A percentile compares a stretch with the other conserved stretches of the same genome.
phyloP scores from a whole-genome alignment of 169 alveolate genomes.

The Plasmodium berghei region DNA sequence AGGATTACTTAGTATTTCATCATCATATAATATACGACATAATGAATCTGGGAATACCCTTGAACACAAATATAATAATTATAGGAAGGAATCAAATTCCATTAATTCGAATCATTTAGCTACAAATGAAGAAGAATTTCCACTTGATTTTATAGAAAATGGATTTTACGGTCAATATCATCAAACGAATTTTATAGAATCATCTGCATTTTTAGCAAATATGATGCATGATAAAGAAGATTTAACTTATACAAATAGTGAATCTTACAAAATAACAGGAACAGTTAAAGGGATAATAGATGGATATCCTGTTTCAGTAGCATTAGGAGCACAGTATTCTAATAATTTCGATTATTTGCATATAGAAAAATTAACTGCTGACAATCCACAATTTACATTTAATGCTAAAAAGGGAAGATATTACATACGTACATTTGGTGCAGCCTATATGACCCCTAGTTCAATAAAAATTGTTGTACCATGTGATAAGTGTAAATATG shows the following conservation, averaged over 20 bases:
- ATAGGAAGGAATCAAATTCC: too few relatives aligned
- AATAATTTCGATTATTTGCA: conserved; percentile 80
- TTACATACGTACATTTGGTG: conserved; percentile 81
- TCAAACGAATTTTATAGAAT: conserved; percentile 29
- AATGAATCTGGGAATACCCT: too few relatives aligned
- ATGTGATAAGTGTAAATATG: conserved; percentile 79
- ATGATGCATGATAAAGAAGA: conserved; percentile 51
- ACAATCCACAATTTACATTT: conserved; percentile 73
- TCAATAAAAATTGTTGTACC: conserved; percentile 77
- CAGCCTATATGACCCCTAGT: conserved; percentile 84
- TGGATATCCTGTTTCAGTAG: conserved; percentile 83
- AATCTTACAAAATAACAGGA: conserved; percentile 73
- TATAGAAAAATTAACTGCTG: conserved; percentile 57
- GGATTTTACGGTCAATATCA: background rate
- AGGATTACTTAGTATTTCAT: too few relatives aligned
- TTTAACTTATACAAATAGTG: background rate
- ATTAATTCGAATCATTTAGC: too few relatives aligned
- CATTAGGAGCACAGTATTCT: conserved; percentile 84
- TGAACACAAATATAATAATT: too few relatives aligned
- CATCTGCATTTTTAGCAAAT: conserved; percentile 35
- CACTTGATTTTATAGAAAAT: background rate
- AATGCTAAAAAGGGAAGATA: conserved; percentile 77
- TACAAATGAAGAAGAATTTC: too few relatives aligned
- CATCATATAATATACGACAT: too few relatives aligned
- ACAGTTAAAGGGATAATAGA: conserved; percentile 76